These are phyloP conservation scores for Thielaviopsis cerberus DNA, from an alignment of 2,329 filamentous ascomycete genomes.

Conservation along the genomic window DNA sequence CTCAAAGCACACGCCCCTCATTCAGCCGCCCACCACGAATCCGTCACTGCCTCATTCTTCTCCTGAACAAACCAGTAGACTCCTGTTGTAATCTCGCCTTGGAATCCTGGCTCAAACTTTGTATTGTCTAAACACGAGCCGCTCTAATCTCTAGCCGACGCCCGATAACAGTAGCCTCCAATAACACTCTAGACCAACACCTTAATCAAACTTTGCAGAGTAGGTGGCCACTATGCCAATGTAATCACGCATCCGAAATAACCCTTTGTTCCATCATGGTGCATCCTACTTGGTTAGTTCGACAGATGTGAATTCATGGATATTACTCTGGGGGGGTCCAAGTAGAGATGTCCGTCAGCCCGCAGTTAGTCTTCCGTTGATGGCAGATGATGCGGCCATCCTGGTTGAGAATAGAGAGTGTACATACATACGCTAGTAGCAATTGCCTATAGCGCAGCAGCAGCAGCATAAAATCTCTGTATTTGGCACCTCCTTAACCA, in stretches of 20 bases:
- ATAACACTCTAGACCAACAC: background rate
- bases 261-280: background rate
- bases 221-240: background rate
- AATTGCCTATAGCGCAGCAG: no score
- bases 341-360: background rate
- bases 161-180: background rate
- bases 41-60: background rate
- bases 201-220: background rate
- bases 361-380: background rate
- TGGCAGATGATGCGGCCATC: background rate
- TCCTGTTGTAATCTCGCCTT: no score
- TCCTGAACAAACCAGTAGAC: no score
- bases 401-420: background rate
- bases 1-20: background rate
- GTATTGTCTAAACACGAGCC: no score
- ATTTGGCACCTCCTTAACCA: no score
- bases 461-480: no score
- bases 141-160: no score
- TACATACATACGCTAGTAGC: background rate
- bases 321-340: background rate
- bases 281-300: background rate
- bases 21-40: background rate
- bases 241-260: background rate
- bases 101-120: no score
- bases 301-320: background rate